Base-by-base conservation (phyloP, 164 flowering plant species). In the Umbilicus rupestris region DNA sequence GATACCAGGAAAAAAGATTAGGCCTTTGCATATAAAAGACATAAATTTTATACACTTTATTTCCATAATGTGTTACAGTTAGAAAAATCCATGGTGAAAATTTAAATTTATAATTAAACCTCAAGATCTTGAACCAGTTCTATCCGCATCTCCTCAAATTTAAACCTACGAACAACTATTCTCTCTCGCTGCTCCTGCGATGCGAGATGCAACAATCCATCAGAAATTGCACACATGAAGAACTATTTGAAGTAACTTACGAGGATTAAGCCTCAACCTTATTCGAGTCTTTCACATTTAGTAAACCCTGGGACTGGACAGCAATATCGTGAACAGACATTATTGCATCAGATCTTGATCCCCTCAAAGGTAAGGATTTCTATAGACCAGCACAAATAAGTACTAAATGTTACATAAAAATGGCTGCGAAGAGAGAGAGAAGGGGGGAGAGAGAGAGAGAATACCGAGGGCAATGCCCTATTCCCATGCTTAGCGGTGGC, bases 131-230 rank as follows among this genome's bases (percentile, higher is more conserved):
- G 97, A 73, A 92, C 87, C 75, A 88, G 99, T 71, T 95, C 99
- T 52, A 84, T 59, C 41, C 99, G 92, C 49, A 75, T 81, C 74
- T 95, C 99, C 78, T 95, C 99, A 81, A 91, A 95, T 78, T 92
- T 95, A 68, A 79, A 83, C 71, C 86, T 82, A 7, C 97, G 87
- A 41, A 95, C 87, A 64, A 89, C 78, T 64, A 88, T 71, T 75
- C 94, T 89, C 79, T 89, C 99, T 70, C 99, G 82, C n/a, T 91
- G 97, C 67, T 88, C 99, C 99, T 94, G 87, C 75, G n/a, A n/a
- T n/a, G n/a, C n/a, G 75, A 4, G 72, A 60, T 37, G 39, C 30
- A 15, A 24, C 29, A 47, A n/a, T 15, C 35, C 64, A 62, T 29
- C 49, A 24, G 66, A 29, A 57, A 31, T 12, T 39, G 39, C n/a